Base-by-base conservation (phyloP, 179 eudicot species). In the Camellia oleifera region DNA sequence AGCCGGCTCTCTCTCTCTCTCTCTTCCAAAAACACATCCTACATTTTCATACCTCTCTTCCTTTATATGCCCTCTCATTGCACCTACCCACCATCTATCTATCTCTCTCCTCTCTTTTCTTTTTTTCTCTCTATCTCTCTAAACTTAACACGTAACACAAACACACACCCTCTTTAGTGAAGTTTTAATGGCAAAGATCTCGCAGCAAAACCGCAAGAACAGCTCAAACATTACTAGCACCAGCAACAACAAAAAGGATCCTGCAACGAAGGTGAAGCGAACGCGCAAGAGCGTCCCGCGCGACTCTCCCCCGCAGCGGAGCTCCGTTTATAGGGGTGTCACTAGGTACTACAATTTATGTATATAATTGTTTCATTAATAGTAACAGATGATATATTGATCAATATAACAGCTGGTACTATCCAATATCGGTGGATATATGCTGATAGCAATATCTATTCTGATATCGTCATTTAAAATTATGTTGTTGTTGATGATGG, bases 251-350 rank as follows among this genome's bases (percentile, higher is more conserved):
- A 45, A 14, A 12, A 66, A 32, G 13, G 2, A 65, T 5, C 14
- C 74, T 0, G 69, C 82, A 1, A 62, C 44, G 13, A 90, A 87
- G 76, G 84, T 45, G 11, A 92, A 88, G 81, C 76, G 89, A 58
- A 84, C 85, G 0, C 82, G 97, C 20, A 91, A 89, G 63, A 86
- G 85, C 44, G 88, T 84, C n/a, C 92, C 91, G 4, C 78, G 92
- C 72, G 93, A 87, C 5, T 85, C 94, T 9, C 92, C 97, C 7
- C 88, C 87, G 9, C 94, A 85, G 64, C 97, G 97, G 15, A 92
- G 97, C 90, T 92, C 97, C 3, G 74, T 86, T 17, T 89, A 84
- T 54, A 57, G 91, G 44, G 91, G 89, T 3, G 89, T 87, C 42
- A 88, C 89, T 4, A 75, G 83, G 83, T 80, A 13, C 12, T 9